These are phyloP conservation scores for Monosporozyma aerobia DNA, from an alignment of 805 yeast species.

Conservation along the genomic window DNA sequence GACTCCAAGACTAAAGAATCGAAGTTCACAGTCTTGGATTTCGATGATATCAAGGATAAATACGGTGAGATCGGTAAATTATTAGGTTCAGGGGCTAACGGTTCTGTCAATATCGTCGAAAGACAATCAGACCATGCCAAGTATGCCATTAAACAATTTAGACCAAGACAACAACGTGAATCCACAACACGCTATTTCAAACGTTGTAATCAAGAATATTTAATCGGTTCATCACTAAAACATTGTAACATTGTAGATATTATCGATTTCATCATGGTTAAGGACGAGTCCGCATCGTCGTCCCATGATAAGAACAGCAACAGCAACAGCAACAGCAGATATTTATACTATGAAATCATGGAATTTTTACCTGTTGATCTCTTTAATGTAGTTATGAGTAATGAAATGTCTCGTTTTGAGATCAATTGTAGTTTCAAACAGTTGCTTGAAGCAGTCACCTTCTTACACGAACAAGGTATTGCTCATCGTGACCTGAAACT, in stretches of 20 bases:
- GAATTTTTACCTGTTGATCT: slow-evolving; percentile 79
- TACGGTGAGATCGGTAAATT: slow-evolving; percentile 68
- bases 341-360: slow-evolving; percentile 66
- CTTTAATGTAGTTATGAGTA: slow-evolving; percentile 79
- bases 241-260: slow-evolving; percentile 78
- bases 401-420: slow-evolving; percentile 69
- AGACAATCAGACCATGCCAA: slow-evolving; percentile 59
- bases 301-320: too few species aligned
- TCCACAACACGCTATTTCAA: slow-evolving; percentile 66
- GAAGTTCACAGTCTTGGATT: neutral
- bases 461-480: slow-evolving; percentile 66
- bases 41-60: slow-evolving; percentile 30
- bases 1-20: neutral
- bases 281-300: slow-evolving; percentile 12
- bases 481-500: slow-evolving; percentile 77
- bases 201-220: slow-evolving; percentile 76
- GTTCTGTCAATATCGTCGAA: slow-evolving; percentile 62
- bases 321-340: neutral
- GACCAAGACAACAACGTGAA: slow-evolving; percentile 61
- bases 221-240: slow-evolving; percentile 70
- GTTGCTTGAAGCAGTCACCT: slow-evolving; percentile 57
- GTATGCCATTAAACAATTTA: slow-evolving; percentile 76
- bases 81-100: slow-evolving; percentile 82
- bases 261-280: slow-evolving; percentile 49
- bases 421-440: slow-evolving; percentile 76